phyloP scores from a whole-genome alignment of 2,329 filamentous ascomycete genomes.

The Diaporthe aspalathi region DNA sequence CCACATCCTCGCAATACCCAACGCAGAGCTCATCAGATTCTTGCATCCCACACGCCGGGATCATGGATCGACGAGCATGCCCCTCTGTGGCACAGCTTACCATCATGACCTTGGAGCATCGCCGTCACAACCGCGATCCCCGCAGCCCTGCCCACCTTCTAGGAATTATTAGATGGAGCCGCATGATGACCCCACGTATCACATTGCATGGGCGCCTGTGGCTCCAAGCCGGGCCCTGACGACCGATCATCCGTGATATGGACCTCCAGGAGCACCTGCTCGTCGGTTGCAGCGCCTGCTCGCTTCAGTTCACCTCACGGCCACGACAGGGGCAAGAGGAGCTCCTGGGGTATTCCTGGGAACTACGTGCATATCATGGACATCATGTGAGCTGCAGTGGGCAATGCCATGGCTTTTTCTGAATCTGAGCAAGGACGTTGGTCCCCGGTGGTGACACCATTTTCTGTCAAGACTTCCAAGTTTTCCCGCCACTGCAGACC shows the following conservation, averaged over 20 bases:
- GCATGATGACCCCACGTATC: slow-evolving; percentile 16
- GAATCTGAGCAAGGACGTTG: background rate
- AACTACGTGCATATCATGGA: slow-evolving; percentile 4
- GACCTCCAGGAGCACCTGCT: no score
- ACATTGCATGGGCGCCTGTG: slow-evolving; percentile 11
- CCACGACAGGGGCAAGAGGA: background rate
- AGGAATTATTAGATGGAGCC: slow-evolving; percentile 2
- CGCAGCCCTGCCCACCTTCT: background rate
- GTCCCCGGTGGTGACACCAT: background rate
- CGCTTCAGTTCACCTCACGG: background rate
- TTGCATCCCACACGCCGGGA: background rate
- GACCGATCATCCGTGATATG: no score
- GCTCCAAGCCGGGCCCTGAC: background rate
- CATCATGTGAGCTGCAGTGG: slow-evolving; percentile 29
- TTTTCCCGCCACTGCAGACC: background rate
- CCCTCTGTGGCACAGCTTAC: background rate
- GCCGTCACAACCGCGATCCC: background rate
- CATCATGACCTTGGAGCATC: background rate
- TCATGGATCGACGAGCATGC: background rate
- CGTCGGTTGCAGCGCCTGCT: background rate
- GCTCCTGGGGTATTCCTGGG: background rate
- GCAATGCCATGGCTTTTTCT: background rate
- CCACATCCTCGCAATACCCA: background rate
- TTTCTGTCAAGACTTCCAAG: background rate
- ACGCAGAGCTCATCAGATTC: background rate